Conservation (phyloP, 2,329 filamentous ascomycete species). For the Fusarium sacchari region DNA sequence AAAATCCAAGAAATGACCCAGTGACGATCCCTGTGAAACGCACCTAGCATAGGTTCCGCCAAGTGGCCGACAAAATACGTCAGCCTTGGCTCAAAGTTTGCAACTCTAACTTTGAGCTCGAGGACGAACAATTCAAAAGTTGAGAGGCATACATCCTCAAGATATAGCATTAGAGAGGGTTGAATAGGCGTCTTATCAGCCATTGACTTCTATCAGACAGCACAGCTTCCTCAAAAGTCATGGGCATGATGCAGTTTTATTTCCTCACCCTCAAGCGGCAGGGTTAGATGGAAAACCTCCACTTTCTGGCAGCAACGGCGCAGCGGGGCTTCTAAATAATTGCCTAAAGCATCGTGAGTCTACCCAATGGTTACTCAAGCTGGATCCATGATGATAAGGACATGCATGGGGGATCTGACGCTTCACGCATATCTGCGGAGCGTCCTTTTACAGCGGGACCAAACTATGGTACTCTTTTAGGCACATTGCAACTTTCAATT, state of each 20-base stretch:
- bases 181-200: background rate
- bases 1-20: conserved; percentile 23
- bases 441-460: conserved; percentile 35
- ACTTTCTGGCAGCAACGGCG: conserved; percentile 18
- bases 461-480: conserved; percentile 13
- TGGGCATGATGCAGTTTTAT: conserved; percentile 7
- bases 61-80: conserved; percentile 31
- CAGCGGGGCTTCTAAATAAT: conserved; percentile 9
- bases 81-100: conserved; percentile 6
- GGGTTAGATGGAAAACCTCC: conserved; percentile 16
- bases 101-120: background rate
- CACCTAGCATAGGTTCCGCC: conserved; percentile 15
- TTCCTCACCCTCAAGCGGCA: conserved; percentile 13
- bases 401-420: conserved; percentile 45
- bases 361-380: conserved; percentile 28
- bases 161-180: background rate
- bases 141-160: background rate
- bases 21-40: conserved; percentile 6
- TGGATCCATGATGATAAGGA: conserved; percentile 40
- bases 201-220: background rate
- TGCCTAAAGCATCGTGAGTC: conserved; percentile 20
- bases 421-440: conserved; percentile 38
- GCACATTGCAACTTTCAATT: conserved; percentile 4
- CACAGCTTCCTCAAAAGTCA: background rate
- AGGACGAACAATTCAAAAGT: background rate